Base-by-base conservation (phyloP, 78 protist genomes). In the Acrasis kona region DNA sequence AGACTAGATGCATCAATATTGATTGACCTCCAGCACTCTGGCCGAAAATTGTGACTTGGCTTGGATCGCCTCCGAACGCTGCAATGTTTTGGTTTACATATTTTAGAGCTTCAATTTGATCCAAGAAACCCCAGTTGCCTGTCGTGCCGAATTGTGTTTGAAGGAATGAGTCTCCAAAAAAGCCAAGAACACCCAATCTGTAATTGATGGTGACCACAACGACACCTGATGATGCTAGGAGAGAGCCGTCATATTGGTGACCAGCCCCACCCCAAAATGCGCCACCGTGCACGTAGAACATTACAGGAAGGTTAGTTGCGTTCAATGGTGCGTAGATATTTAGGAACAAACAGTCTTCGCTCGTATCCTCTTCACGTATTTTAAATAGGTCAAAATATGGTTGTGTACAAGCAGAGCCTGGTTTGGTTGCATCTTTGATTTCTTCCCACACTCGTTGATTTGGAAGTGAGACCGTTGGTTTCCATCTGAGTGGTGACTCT, bases 91-190 rank as follows among this genome's bases (percentile, higher is more conserved):
- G 38, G 29, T 72, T 61, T 28, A 84, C 84, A 78, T 79, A 84
- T n/a, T 8, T 1, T 10, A 84, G 84, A 28, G 76, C 83, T 38
- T 58, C 0, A 10, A 6, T 50, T 71, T 80, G 84, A 41, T 84
- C 88, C 27, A 40, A 35, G 28, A 84, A 0, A 27, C 78, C 84
- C 65, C 30, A 79, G 84, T 84, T 84, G 29, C 88, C 88, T 12
- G 27, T 30, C 1, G 36, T 3, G 39, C 34, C 38, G 27, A 5
- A 4, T 40, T 31, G 34, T 12, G 70, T n/a, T 10, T 36, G 1
- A 41, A 41, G 27, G 35, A 41, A 1, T 64, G 12, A 37, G 35
- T 41, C 3, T n/a, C 72, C 72, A 19, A 79, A 28, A 30, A 4
- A 74, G 10, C 84, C 84, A 19, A 80, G 76, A 38, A 30, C 4